Evolutionary conservation across 2,329 filamentous ascomycete genomes (phyloP).

Genomic region (Thermothelomyces thermophilus): DNA sequence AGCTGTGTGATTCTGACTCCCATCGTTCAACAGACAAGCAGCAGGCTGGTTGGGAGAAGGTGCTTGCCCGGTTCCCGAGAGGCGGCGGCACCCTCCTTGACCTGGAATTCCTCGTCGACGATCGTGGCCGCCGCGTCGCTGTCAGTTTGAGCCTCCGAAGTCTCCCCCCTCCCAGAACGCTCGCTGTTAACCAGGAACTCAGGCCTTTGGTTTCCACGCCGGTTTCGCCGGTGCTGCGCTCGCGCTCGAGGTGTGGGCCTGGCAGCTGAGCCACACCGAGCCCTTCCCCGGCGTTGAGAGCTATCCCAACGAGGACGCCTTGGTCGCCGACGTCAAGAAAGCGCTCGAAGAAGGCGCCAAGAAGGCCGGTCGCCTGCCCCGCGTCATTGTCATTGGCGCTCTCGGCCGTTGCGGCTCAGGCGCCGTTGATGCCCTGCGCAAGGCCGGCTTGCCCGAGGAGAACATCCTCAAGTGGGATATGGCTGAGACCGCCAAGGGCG

Average conservation of each 20-base stretch:
- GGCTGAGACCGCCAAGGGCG: conserved; percentile 67
- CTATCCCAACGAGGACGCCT: conserved; percentile 67
- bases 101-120: conserved; percentile 74
- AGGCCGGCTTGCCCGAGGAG: conserved; percentile 63
- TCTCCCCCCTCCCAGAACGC: neutral
- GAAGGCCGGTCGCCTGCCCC: conserved; percentile 61
- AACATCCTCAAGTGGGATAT: conserved; percentile 69
- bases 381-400: conserved; percentile 77
- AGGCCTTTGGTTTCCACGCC: conserved; percentile 65
- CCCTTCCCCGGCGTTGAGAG: conserved; percentile 59
- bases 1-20: conserved; percentile 1
- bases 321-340: conserved; percentile 69
- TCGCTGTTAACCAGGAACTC: neutral
- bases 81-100: conserved; percentile 75
- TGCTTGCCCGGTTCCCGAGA: conserved; percentile 70
- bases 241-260: conserved; percentile 74
- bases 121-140: conserved; percentile 62
- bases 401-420: conserved; percentile 79
- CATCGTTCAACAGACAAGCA: conserved; percentile 47
- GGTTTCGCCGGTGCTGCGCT: conserved; percentile 70
- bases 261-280: conserved; percentile 59
- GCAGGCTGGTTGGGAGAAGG: conserved; percentile 71
- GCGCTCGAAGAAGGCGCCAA: conserved; percentile 57
- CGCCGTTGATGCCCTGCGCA: conserved; percentile 71
- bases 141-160: no score